These are phyloP conservation scores for Nasturtium officinale DNA, from an alignment of 345 rosid species.

Conservation along the genomic window DNA sequence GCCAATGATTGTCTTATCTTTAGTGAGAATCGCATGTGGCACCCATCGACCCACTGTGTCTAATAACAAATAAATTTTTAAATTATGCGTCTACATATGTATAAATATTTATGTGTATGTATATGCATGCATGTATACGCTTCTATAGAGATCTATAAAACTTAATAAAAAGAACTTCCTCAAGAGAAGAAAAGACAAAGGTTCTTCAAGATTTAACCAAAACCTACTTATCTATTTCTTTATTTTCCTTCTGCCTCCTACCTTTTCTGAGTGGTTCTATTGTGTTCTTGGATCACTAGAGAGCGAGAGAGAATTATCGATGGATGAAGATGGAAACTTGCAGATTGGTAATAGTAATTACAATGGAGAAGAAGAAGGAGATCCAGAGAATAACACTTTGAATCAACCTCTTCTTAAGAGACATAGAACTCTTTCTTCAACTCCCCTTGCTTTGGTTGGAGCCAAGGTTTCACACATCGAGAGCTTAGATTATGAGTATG, in stretches of 20 bases:
- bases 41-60: conserved; percentile 42
- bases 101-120: not conserved
- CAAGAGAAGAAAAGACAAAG: conserved; percentile 33
- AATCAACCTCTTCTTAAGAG: conserved; percentile 78
- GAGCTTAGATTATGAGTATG: conserved; percentile 92
- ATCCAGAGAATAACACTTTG: conserved; percentile 46
- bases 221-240: conserved; percentile 22
- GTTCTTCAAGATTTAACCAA: conserved; percentile 32
- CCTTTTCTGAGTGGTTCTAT: conserved; percentile 2
- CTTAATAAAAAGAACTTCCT: conserved; percentile 16
- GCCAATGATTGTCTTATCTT: conserved; percentile 43
- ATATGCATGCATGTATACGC: conserved; percentile 15
- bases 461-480: conserved; percentile 86
- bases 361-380: conserved; percentile 41
- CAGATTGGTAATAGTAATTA: conserved; percentile 39
- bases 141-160: conserved; percentile 31
- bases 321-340: conserved; percentile 44
- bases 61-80: conserved; percentile 11
- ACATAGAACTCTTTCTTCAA: conserved; percentile 74
- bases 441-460: conserved; percentile 82
- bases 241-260: conserved; percentile 3
- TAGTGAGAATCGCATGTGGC: conserved; percentile 27
- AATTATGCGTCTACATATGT: conserved; percentile 2
- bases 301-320: conserved; percentile 9
- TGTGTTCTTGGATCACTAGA: conserved; percentile 1